These are phyloP conservation scores for Dictyostelium citrinum DNA, from an alignment of 78 protist genomes.

Conservation along the genomic window DNA sequence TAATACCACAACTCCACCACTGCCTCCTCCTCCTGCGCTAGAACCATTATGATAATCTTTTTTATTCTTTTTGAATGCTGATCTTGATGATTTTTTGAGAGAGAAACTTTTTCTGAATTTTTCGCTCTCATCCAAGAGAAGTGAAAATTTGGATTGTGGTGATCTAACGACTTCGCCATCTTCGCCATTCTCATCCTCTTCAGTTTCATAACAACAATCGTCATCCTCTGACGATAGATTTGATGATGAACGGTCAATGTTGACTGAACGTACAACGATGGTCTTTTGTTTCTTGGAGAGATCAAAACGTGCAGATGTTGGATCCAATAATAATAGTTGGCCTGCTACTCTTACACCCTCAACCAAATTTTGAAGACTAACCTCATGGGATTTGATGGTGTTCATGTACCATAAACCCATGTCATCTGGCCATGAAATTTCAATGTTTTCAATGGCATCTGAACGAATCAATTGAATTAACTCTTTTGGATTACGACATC, in stretches of 20 bases:
- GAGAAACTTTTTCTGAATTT: neutral
- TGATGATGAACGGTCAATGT: neutral
- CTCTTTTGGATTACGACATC: constrained; percentile 47
- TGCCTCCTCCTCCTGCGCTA: neutral
- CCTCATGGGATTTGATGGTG: constrained; percentile 50
- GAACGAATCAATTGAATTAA: constrained; percentile 70
- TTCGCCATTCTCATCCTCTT: neutral
- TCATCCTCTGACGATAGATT: neutral
- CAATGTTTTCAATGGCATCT: constrained; percentile 56
- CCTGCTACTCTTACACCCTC: constrained; percentile 55
- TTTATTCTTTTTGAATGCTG: neutral
- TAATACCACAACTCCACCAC: neutral
- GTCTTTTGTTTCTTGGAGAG: constrained; percentile 37
- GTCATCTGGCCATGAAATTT: constrained; percentile 74
- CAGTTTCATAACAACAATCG: neutral
- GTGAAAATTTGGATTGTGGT: constrained; percentile 50
- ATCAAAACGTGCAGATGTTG: constrained; percentile 63
- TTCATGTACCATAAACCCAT: constrained; percentile 72
- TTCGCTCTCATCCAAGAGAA: constrained; percentile 43
- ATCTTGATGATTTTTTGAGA: neutral
- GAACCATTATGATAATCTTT: neutral
- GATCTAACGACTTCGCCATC: constrained; percentile 48
- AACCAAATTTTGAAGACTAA: constrained; percentile 58
- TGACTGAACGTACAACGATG: constrained; percentile 48
- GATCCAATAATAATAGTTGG: constrained; percentile 41